A percentile compares a stretch with the other conserved stretches of the same genome.
Evolutionary conservation across 2,329 filamentous ascomycete genomes (phyloP).

Genomic region (Paraphoma chrysanthemicola): DNA sequence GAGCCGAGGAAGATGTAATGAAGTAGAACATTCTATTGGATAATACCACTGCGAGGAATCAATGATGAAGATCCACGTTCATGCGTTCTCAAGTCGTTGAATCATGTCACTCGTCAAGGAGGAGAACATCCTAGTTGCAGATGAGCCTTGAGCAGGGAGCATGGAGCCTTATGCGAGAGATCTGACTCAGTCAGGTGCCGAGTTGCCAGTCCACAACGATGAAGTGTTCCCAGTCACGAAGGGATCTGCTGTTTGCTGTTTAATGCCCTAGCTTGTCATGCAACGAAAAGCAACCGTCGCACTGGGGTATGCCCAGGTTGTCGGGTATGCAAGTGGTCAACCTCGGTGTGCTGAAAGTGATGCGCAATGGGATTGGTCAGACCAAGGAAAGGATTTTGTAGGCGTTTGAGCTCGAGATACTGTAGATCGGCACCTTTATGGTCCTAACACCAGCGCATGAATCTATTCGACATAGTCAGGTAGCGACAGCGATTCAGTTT

Average conservation of each 20-base stretch:
- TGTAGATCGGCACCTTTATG: no score
- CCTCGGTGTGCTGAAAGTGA: not conserved
- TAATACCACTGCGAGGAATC: no score
- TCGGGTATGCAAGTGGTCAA: not conserved
- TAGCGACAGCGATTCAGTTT: no score
- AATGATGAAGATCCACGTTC: not conserved
- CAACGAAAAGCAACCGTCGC: not conserved
- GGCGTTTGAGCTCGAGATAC: no score
- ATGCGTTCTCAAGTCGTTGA: not conserved
- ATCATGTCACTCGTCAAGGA: not conserved
- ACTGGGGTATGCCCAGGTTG: not conserved
- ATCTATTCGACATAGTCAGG: no score
- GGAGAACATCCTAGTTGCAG: no score
- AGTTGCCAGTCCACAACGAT: not conserved
- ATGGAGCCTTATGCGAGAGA: not conserved
- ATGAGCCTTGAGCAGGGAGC: no score
- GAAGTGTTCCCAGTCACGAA: not conserved
- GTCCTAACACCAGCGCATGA: no score
- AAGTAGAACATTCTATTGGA: conserved; percentile 6
- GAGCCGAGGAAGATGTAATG: conserved; percentile 12
- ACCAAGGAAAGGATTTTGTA: no score
- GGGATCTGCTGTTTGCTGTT: not conserved
- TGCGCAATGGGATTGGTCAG: not conserved
- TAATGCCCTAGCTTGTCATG: not conserved
- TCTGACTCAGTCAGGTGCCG: not conserved